These are phyloP conservation scores for Mucor piriformis DNA, from an alignment of 371 early-diverging fungal species.

Conservation along the genomic window DNA sequence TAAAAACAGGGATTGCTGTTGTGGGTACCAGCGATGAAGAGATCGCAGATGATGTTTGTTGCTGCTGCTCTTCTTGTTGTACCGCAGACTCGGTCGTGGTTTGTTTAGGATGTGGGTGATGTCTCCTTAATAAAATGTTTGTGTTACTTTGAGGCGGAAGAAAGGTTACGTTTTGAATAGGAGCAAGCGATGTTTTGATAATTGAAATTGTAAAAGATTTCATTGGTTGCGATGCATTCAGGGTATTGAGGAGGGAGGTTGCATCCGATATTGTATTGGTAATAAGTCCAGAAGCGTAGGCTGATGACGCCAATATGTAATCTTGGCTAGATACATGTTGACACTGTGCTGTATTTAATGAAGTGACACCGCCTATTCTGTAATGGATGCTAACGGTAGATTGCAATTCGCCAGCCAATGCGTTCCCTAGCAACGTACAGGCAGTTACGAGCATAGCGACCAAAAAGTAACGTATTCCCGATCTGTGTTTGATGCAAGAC, in stretches of 20 bases:
- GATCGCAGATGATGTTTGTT: not conserved
- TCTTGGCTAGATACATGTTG: slow-evolving; percentile 3
- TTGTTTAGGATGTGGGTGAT: not conserved
- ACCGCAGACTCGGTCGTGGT: not conserved
- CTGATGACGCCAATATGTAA: slow-evolving; percentile 10
- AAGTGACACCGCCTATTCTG: not conserved
- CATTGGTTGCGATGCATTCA: slow-evolving; percentile 7
- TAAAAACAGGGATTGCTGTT: not conserved
- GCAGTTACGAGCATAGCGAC: slow-evolving; percentile 15
- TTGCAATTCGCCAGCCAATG: slow-evolving; percentile 16
- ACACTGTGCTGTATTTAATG: slow-evolving; percentile 8
- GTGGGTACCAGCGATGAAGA: not conserved
- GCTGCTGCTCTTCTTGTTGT: too few relatives aligned
- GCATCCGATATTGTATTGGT: slow-evolving; percentile 17
- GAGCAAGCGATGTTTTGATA: slow-evolving; percentile 3
- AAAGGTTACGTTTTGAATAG: slow-evolving; percentile 8
- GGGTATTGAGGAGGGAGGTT: slow-evolving; percentile 1
- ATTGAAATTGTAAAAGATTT: not conserved
- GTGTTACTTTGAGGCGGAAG: slow-evolving; percentile 4
- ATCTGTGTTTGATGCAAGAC: slow-evolving; percentile 13
- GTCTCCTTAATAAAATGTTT: slow-evolving; percentile 4
- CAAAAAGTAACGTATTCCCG: slow-evolving; percentile 20
- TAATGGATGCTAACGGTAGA: slow-evolving; percentile 14
- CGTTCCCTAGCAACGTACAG: slow-evolving; percentile 11
- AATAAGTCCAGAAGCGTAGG: slow-evolving; percentile 8